Conservation (phyloP, 371 early-diverging fungal species). For the Basidiobolus meristosporus region DNA sequence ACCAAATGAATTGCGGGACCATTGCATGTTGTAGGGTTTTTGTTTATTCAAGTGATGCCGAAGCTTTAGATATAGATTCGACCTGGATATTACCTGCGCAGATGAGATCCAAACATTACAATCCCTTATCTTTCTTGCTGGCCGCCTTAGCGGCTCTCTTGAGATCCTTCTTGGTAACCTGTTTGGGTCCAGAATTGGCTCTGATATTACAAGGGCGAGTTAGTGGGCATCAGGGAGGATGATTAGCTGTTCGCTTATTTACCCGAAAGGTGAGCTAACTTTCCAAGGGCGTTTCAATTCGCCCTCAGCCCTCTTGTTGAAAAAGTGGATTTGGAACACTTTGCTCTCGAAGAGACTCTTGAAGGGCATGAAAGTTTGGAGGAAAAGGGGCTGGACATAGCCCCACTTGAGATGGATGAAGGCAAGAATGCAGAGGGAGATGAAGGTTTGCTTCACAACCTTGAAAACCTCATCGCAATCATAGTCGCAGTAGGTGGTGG, state of each 20-base stretch:
- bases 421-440: conserved; percentile 46
- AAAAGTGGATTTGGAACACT: conserved; percentile 58
- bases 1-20: no score
- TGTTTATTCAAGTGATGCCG: no score
- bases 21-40: no score
- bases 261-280: conserved; percentile 45
- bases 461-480: conserved; percentile 58
- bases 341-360: conserved; percentile 50
- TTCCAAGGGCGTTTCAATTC: conserved; percentile 70
- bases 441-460: conserved; percentile 39
- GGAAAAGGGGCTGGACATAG: conserved; percentile 72
- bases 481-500: conserved; percentile 62
- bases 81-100: no score
- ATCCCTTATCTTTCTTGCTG: no score
- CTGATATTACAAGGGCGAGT: no score
- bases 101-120: no score
- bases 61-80: no score
- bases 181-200: no score
- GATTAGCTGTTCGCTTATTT: neutral
- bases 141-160: no score
- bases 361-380: conserved; percentile 72
- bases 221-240: no score
- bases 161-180: no score
- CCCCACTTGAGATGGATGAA: conserved; percentile 78
- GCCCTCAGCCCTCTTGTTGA: conserved; percentile 64